Base-by-base conservation (phyloP, 148 eudicot species). In the Oxyria digyna region DNA sequence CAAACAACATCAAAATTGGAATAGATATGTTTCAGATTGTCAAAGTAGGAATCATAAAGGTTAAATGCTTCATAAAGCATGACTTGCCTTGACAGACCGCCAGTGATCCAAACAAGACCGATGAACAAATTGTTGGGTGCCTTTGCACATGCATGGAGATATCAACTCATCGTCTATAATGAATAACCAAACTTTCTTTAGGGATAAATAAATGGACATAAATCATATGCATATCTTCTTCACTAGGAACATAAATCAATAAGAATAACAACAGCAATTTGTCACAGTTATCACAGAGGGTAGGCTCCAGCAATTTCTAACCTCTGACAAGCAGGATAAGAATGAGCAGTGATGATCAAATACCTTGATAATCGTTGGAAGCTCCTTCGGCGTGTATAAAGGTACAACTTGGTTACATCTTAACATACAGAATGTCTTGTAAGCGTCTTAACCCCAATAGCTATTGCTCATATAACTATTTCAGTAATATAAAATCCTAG, bases 71-170 rank as follows among this genome's bases (percentile, higher is more conserved):
- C 17, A 10, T n/a, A 8, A 17, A 69, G 32, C 14, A 71, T 26
- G 57, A 77, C 85, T 83, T 72, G 75, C 97, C 93, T 92, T 92
- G 52, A 92, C 94, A 35, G 97, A 89, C 62, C 97, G 89, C 97
- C 97, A 92, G 43, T 92, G 96, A 81, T 92, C 97, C 74, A 92
- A 90, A 83, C 97, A 92, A 69, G 86, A 76, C 21, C 96, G 96
- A 67, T 92, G 97, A 76, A 92, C 97, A 81, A 87, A 92, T 75
- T 89, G 96, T 37, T 87, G 96, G 62, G 97, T 89, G 72, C 97
- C 96, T 81, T 89, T 92, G 88, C 97, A 92, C 91, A 89, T 89
- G 80, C 97, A 92, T 50, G 97, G 97, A 29, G 91, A 84, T 84
- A 92, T 92, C 79, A 92, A 78, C 75, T 89, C 93, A 69, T 85